Evolutionary conservation across 1,284 basidiomycete species (phyloP), one percentile per base, ranked within the genome.

Genomic region (Earliella scabrosa): DNA sequence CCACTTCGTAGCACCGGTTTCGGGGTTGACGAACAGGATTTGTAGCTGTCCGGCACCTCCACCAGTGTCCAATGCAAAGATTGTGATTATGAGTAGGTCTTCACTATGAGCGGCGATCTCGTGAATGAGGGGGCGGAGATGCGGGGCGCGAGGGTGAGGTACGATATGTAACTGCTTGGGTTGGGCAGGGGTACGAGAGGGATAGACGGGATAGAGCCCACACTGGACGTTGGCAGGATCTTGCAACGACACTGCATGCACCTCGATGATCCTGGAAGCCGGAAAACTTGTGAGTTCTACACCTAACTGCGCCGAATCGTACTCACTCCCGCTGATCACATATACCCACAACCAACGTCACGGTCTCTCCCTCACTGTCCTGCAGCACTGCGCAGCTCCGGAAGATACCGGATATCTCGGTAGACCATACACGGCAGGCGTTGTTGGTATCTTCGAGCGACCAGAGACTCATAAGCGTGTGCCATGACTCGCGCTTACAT

Each of bases 401-500:
- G 49, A 72, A 72, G 41, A 68, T 66, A 10, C 69, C 70, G 6
- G 68, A 63, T 14, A 74, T 63, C 58, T 79, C 76, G 29, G 78
- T 65, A 3, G 61, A 64, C 41, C 73, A 70, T 8, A 75, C 69
- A 24, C 72, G 66, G 54, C 69, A 69, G 9, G 70, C 60, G 32
- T 66, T 61, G 6, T 64, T 55, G 20, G 69, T 50, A 53, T 71
- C 66, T 6, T 65, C 65, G 26, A 77, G 57, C 23, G 71, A 74
- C 77, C 79, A 81, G 1, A 82, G 61, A 18, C 73, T 75, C 34
- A 82, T 65, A 38, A 60, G 66, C 20, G 74, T 72, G 50, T 54
- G 59, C 29, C 63, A 63, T 18, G 68, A 68, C 45, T 68, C 63
- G 20, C 65, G 65, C 47, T 66, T 67, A 40, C 66, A 68, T 9